Percentiles rank a stretch among this genome's conserved stretches.
Conservation (phyloP, 768 basidiomycete species). For the Cyathus striatus region DNA sequence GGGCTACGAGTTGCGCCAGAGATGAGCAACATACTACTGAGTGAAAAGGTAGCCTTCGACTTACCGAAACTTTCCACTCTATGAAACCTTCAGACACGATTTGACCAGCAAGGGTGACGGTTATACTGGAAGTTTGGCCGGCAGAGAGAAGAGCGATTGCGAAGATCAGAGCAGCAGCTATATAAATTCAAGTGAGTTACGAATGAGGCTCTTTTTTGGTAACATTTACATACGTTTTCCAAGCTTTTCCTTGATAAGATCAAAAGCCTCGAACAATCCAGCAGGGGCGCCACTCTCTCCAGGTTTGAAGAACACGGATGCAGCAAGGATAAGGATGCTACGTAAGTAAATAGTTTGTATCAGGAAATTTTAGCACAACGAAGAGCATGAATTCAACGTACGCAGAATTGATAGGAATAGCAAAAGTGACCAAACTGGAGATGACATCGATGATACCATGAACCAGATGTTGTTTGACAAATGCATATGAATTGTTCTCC, state of each 20-base stretch:
- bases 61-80: conserved; percentile 61
- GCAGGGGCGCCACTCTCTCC: conserved; percentile 35
- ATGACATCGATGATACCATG: conserved; percentile 57
- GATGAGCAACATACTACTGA: not conserved
- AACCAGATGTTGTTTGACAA: conserved; percentile 48
- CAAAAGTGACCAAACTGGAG: conserved; percentile 57
- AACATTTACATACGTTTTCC: conserved; percentile 43
- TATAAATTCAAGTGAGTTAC: not conserved
- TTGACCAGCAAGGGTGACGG: conserved; percentile 77
- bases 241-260: conserved; percentile 47
- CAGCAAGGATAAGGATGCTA: conserved; percentile 69
- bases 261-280: conserved; percentile 70
- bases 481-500: conserved; percentile 39
- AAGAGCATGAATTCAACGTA: conserved; percentile 17
- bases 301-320: conserved; percentile 60
- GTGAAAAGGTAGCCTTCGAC: conserved; percentile 7
- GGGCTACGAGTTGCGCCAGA: conserved; percentile 25
- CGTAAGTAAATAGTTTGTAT: conserved; percentile 1
- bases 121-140: conserved; percentile 74
- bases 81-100: conserved; percentile 79
- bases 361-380: not conserved
- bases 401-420: conserved; percentile 75
- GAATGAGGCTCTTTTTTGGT: conserved; percentile 1
- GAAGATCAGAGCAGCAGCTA: conserved; percentile 66
- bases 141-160: conserved; percentile 71